phyloP scores from a whole-genome alignment of 1,284 basidiomycete genomes.

The Xerocomus nothofagi region DNA sequence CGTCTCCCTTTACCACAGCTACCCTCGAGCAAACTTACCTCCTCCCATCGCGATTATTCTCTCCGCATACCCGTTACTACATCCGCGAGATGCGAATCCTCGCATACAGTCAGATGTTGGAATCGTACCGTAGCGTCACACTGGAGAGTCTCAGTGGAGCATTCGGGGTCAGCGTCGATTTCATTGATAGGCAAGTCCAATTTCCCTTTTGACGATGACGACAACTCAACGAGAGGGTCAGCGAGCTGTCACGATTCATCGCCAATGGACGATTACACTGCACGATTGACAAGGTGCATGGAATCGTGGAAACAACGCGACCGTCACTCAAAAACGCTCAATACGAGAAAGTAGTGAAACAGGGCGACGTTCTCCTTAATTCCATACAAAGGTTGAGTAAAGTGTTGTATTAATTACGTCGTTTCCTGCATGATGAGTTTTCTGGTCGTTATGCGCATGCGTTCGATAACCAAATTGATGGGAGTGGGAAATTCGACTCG shows the following conservation, averaged over 20 bases:
- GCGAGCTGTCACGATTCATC: slow-evolving; percentile 92
- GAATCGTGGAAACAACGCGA: slow-evolving; percentile 93
- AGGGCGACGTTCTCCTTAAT: slow-evolving; percentile 87
- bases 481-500: slow-evolving; percentile 8
- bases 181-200: slow-evolving; percentile 76
- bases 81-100: slow-evolving; percentile 96
- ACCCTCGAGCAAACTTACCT: slow-evolving; percentile 88
- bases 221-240: slow-evolving; percentile 33
- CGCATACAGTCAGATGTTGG: slow-evolving; percentile 90
- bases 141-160: slow-evolving; percentile 84
- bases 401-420: slow-evolving; percentile 56
- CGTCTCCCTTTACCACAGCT: too few species aligned
- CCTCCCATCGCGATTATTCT: slow-evolving; percentile 82
- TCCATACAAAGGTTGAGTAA: slow-evolving; percentile 74
- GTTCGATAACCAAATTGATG: not conserved
- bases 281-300: slow-evolving; percentile 92
- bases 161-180: slow-evolving; percentile 89
- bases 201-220: not conserved
- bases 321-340: slow-evolving; percentile 85
- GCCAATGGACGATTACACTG: slow-evolving; percentile 87
- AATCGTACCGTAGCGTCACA: slow-evolving; percentile 89
- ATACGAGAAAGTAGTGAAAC: slow-evolving; percentile 88
- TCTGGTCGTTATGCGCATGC: not conserved
- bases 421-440: not conserved
- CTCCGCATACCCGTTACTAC: slow-evolving; percentile 88